phyloP scores from a whole-genome alignment of 2,329 filamentous ascomycete genomes.

The Exserohilum turcica region DNA sequence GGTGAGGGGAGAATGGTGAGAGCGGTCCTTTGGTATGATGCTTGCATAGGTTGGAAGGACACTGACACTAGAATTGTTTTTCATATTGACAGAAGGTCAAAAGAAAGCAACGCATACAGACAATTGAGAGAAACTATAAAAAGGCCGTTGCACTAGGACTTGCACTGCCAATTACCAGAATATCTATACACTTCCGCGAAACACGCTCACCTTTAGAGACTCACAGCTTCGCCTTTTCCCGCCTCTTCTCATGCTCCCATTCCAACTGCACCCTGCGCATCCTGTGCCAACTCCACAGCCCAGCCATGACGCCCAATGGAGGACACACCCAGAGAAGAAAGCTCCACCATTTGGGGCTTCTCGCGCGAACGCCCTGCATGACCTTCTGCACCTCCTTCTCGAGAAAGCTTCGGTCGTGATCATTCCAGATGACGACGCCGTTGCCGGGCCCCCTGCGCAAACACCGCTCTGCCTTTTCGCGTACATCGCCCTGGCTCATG shows the following conservation, averaged over 20 bases:
- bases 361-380: conserved; percentile 64
- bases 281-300: conserved; percentile 72
- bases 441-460: conserved; percentile 65
- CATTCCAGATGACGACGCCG: conserved; percentile 91
- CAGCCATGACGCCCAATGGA: conserved; percentile 72
- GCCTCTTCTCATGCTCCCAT: conserved; percentile 67
- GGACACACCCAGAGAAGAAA: conserved; percentile 71
- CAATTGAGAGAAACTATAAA: background rate
- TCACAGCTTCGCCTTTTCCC: conserved; percentile 65
- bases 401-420: conserved; percentile 73
- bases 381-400: conserved; percentile 68
- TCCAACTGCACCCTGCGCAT: conserved; percentile 71
- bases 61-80: background rate
- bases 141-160: conserved; percentile 15
- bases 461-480: conserved; percentile 78
- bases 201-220: conserved; percentile 4
- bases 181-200: conserved; percentile 18
- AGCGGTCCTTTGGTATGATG: too few relatives aligned
- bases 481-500: conserved; percentile 82
- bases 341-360: conserved; percentile 84
- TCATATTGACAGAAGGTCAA: too few relatives aligned
- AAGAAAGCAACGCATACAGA: background rate
- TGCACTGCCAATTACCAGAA: conserved; percentile 15
- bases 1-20: background rate
- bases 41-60: too few relatives aligned